A percentile compares a stretch with the other conserved stretches of the same genome.
These are phyloP conservation scores for Agroathelia rolfsii DNA, from an alignment of 1,284 basidiomycete species.

Conservation along the genomic window DNA sequence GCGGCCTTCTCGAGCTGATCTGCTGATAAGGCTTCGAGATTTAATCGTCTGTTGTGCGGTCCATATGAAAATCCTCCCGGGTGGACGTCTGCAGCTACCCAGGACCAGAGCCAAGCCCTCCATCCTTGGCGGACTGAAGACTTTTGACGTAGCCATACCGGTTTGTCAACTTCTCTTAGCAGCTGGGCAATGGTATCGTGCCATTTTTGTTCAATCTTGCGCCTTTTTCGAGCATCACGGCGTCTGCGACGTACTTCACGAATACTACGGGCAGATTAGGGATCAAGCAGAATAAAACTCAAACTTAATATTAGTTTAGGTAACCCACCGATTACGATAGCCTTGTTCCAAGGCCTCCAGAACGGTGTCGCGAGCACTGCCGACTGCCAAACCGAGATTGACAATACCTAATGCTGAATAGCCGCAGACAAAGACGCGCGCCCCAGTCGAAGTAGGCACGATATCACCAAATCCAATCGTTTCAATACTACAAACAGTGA, in stretches of 20 bases:
- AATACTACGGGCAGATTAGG: no score
- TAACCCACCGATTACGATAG: slow-evolving; percentile 49
- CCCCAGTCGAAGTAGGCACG: slow-evolving; percentile 34
- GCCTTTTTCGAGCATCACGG: slow-evolving; percentile 25
- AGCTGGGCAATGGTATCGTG: slow-evolving; percentile 47
- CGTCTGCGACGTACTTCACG: slow-evolving; percentile 30
- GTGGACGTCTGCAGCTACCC: no score
- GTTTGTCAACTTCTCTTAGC: slow-evolving; percentile 34
- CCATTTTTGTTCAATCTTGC: slow-evolving; percentile 42
- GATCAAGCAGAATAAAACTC: no score
- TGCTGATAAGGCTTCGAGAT: slow-evolving; percentile 44
- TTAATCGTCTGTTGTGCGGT: slow-evolving; percentile 40
- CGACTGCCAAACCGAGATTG: slow-evolving; percentile 55
- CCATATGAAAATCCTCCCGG: no score
- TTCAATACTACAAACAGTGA: slow-evolving; percentile 61
- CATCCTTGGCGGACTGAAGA: no score
- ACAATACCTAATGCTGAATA: slow-evolving; percentile 52
- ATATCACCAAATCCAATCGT: slow-evolving; percentile 81
- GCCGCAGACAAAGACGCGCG: slow-evolving; percentile 46
- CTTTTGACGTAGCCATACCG: slow-evolving; percentile 42
- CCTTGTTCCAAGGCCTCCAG: slow-evolving; percentile 57
- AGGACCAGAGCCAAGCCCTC: no score
- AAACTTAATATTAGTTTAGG: no score
- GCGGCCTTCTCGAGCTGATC: slow-evolving; percentile 47
- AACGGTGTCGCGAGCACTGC: slow-evolving; percentile 59